phyloP scores from a whole-genome alignment of 108 stramenopile genomes.

The Epithemia pelagica region DNA sequence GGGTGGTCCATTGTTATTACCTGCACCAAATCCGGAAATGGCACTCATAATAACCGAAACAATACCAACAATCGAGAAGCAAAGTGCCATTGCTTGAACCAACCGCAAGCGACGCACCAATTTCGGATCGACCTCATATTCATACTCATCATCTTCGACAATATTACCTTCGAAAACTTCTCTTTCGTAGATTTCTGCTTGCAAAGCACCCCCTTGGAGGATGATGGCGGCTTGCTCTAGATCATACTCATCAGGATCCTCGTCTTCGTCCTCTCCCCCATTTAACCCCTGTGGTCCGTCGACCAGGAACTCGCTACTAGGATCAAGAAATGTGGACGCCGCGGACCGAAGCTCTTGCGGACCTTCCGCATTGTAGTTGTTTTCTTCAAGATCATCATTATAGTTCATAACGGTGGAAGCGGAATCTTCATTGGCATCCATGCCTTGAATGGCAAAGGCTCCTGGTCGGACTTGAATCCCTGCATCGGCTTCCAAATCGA shows the following conservation, averaged over 20 bases:
- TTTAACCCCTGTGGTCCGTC: neutral
- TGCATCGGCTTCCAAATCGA: slow-evolving; percentile 5
- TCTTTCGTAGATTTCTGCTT: slow-evolving; percentile 2
- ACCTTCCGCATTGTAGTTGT: neutral
- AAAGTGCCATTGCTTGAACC: neutral
- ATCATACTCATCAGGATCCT: neutral
- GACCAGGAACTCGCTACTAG: neutral
- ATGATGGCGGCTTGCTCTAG: neutral
- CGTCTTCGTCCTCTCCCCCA: neutral
- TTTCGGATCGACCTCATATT: slow-evolving; percentile 1
- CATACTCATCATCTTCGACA: slow-evolving; percentile 8
- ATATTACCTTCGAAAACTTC: slow-evolving; percentile 7
- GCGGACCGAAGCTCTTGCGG: neutral
- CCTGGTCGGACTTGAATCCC: slow-evolving; percentile 5
- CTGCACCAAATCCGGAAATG: neutral
- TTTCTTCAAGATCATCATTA: neutral
- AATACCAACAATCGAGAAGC: neutral
- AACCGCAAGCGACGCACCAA: neutral
- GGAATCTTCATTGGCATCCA: slow-evolving; percentile 1
- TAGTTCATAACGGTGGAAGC: neutral
- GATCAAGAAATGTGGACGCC: neutral
- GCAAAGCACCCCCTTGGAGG: neutral
- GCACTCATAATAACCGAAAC: neutral
- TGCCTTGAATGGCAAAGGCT: slow-evolving; percentile 14
- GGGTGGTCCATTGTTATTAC: neutral